A percentile compares a stretch with the other conserved stretches of the same genome.
Conservation (phyloP, 495 filamentous ascomycete genomes). For the Xylaria venustula region DNA sequence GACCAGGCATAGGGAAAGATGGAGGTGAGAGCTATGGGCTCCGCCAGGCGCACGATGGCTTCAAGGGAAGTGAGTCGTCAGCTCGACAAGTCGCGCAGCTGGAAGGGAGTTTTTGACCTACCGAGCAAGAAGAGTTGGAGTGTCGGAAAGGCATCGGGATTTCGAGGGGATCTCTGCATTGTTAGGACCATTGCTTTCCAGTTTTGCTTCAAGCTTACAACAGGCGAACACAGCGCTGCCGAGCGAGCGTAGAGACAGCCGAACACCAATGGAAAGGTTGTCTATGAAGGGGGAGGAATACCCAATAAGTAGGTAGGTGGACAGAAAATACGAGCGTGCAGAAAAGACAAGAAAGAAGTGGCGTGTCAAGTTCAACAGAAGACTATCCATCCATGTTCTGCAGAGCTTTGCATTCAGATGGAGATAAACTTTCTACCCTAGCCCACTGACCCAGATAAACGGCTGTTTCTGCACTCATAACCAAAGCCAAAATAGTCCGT, state of each 20-base stretch:
- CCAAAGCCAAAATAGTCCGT: not conserved
- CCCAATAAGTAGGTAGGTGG: too few relatives aligned
- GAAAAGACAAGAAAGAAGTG: not conserved
- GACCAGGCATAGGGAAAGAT: constrained; percentile 88
- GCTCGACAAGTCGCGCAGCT: not conserved
- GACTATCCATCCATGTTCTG: too few relatives aligned
- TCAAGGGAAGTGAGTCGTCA: not conserved
- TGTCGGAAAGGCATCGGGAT: constrained; percentile 67
- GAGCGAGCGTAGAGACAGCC: too few relatives aligned
- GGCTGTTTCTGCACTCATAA: not conserved
- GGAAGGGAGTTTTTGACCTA: constrained; percentile 34
- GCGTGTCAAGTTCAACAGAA: too few relatives aligned
- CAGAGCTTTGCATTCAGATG: not conserved
- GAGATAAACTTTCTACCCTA: not conserved
- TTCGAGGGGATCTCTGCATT: constrained; percentile 42
- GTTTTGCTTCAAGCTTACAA: constrained; percentile 33
- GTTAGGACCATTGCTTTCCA: constrained; percentile 44
- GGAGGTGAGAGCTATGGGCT: constrained; percentile 84
- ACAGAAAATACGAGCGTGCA: not conserved
- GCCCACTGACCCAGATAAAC: too few relatives aligned
- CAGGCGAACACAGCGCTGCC: constrained; percentile 21
- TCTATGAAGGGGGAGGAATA: too few relatives aligned
- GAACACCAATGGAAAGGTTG: too few relatives aligned
- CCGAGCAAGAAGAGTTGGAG: constrained; percentile 75
- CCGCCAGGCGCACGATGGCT: constrained; percentile 66